Evolutionary conservation across 495 filamentous ascomycete genomes (phyloP), one percentile per base, ranked within the genome.

Genomic region (Aspergillus sclerotioniger): DNA sequence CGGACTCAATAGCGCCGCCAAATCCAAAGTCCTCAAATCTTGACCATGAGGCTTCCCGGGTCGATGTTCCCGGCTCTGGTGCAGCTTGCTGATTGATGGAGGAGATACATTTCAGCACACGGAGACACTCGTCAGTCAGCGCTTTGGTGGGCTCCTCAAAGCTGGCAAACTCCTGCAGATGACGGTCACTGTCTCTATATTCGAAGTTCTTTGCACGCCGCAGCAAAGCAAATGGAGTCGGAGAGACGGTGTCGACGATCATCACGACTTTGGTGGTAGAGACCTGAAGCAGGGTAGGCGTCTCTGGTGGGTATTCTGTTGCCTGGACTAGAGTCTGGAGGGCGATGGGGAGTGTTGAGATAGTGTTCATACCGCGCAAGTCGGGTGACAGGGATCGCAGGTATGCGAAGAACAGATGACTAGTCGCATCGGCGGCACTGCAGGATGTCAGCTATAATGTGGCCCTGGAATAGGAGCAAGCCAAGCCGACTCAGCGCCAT

Each of bases 351-450:
- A 98, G 76, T 45, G 87, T 79, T 2, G 91, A 89, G 51, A 98
- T 95, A 39, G 85, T 87, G 62, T 82, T 88, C 54, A 86, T 78
- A 20, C 86, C 84, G 56, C 81, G 70, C 32, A 86, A 82, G 54
- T 94, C 89, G 33, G 95, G 93, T 0, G 92, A 86, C 37, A 96
- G 76, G 1, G 91, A 96, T 44, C 94, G 87, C 35, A 98, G 81
- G 68, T 98, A 98, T 47, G 94, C 95, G 68, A 98, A 98, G 78
- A 98, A 98, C 16, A 98, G 71, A 74, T 98, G 94, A 67, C 92
- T 95, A 10, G 92, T 88, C 45, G 95, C 94, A 81, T 98, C 92
- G 55, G 94, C 94, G 53, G 92, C 91, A 63, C 90, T 96, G 45
- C 12, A 44, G 56, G 60, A 25, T 62, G 56, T 73, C 56, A 75